phyloP scores from a whole-genome alignment of 768 basidiomycete species.

The Crassisporium funariophilum region DNA sequence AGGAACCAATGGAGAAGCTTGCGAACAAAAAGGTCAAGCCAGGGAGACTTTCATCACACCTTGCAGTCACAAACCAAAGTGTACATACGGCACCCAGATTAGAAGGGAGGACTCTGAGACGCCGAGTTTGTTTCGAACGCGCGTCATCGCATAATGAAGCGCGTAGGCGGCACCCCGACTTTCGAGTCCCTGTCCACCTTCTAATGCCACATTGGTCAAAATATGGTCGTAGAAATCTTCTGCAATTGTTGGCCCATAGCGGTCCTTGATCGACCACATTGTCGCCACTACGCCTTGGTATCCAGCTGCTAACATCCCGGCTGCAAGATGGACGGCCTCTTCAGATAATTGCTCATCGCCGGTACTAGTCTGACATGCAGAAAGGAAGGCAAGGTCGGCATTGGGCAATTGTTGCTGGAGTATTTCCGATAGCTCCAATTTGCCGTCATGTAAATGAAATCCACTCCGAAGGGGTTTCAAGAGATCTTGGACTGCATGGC shows the following conservation, averaged over 20 bases:
- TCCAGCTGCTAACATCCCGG: conserved; percentile 36
- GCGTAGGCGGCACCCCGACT: conserved; percentile 15
- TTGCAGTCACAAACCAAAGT: conserved; percentile 20
- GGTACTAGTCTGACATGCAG: conserved; percentile 42
- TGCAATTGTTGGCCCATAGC: conserved; percentile 30
- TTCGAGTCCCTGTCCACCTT: conserved; percentile 1
- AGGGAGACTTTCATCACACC: too few species aligned
- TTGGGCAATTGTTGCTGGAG: conserved; percentile 9
- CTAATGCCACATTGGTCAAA: conserved; percentile 1
- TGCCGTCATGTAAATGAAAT: conserved; percentile 20
- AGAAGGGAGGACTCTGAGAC: conserved; percentile 6
- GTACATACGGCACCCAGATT: conserved; percentile 22
- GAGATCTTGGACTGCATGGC: conserved; percentile 32
- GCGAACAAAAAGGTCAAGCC: too few species aligned
- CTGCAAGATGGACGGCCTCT: conserved; percentile 40
- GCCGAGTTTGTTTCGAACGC: conserved; percentile 9
- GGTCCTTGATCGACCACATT: conserved; percentile 40
- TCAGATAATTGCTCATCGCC: conserved; percentile 28
- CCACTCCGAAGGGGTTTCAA: conserved; percentile 25
- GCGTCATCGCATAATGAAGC: conserved; percentile 16
- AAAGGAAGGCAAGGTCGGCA: conserved; percentile 37
- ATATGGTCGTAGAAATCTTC: conserved; percentile 28
- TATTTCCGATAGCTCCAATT: conserved; percentile 13
- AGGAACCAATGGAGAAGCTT: too few species aligned
- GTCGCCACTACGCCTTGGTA: conserved; percentile 35